Evolutionary conservation across 2,329 filamentous ascomycete species (phyloP).

Genomic region (Trichoderma sp.): DNA sequence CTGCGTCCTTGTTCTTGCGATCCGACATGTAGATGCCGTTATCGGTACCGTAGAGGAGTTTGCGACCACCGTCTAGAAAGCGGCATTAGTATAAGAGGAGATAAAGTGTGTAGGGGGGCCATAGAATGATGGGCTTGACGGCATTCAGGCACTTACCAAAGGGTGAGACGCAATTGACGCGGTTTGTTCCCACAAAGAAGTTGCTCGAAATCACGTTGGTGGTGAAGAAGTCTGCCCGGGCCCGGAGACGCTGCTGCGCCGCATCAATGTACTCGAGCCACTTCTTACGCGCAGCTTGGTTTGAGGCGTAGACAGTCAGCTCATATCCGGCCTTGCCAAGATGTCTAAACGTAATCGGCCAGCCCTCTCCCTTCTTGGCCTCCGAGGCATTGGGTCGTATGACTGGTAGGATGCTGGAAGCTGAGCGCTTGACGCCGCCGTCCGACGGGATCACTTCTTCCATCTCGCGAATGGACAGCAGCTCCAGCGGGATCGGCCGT

Average conservation of each 20-base stretch:
- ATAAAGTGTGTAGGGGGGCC: background rate
- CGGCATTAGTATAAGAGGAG: background rate
- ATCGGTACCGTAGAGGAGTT: conserved; percentile 92
- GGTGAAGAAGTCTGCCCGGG: conserved; percentile 90
- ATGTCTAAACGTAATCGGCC: conserved; percentile 94
- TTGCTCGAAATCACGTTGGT: conserved; percentile 61
- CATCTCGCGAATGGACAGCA: conserved; percentile 94
- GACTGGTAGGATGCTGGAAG: conserved; percentile 75
- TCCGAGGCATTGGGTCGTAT: conserved; percentile 52
- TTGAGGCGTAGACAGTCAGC: conserved; percentile 82
- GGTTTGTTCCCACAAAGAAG: conserved; percentile 68
- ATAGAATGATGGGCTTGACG: background rate
- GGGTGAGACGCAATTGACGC: conserved; percentile 92
- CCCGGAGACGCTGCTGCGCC: conserved; percentile 83
- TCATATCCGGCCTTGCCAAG: conserved; percentile 96
- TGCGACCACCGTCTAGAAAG: conserved; percentile 80
- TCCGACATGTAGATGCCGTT: conserved; percentile 91
- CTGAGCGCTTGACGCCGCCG: conserved; percentile 81
- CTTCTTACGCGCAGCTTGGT: conserved; percentile 84
- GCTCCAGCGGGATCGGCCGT: conserved; percentile 88
- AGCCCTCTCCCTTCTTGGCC: conserved; percentile 71
- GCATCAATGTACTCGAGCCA: conserved; percentile 96
- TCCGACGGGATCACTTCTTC: conserved; percentile 85
- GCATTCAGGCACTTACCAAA: conserved; percentile 63
- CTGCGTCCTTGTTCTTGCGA: conserved; percentile 81